Evolutionary conservation across 2,329 filamentous ascomycete genomes (phyloP), one percentile per base, ranked within the genome.

Genomic region (Trichoderma pleuroti): DNA sequence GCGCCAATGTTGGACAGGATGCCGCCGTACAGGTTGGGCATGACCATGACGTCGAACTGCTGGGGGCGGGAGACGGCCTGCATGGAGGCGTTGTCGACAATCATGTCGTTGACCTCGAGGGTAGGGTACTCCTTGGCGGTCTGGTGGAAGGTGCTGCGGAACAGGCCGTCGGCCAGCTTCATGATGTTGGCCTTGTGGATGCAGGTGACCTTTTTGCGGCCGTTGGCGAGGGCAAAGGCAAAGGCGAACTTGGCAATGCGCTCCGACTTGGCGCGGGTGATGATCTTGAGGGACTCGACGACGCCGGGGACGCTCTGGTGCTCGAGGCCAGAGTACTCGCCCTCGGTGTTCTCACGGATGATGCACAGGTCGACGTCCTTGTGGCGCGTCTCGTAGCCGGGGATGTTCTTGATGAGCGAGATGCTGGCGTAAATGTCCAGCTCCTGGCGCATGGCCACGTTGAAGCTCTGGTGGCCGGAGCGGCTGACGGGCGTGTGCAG

Each of bases 131-230:
- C 93, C 86, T 97, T 92, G 76, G 94, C 93, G 76, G 96, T 91
- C 79, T 91, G 88, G 87, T 97, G 93, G 88, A 98, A 97, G 76
- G 96, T 98, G 86, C 91, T 95, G 82, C 96, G 92, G 93, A 99
- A 99, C 71, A 99, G 92, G 84, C 96, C 96, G 78, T 99, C 96
- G 82, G 94, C 95, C 72, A 99, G 89, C 90, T 99, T 99, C 96
- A 99, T 99, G 87, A 99, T 99, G 89, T 99, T 99, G 85, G 96
- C 96, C 90, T 99, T 99, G 92, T 99, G 96, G 81, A 99, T 98
- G 87, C 95, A 98, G 76, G 96, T 98, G 71, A 99, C 93, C 92
- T 98, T 98, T 88, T 97, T 95, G 82, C 96, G 91, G 89, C 97
- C 95, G 89, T 99, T 99, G 84, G 96, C 96, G 71, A 98, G 91